Conservation (phyloP, 352 stramenopile species). For the Globisporangium splendens region DNA sequence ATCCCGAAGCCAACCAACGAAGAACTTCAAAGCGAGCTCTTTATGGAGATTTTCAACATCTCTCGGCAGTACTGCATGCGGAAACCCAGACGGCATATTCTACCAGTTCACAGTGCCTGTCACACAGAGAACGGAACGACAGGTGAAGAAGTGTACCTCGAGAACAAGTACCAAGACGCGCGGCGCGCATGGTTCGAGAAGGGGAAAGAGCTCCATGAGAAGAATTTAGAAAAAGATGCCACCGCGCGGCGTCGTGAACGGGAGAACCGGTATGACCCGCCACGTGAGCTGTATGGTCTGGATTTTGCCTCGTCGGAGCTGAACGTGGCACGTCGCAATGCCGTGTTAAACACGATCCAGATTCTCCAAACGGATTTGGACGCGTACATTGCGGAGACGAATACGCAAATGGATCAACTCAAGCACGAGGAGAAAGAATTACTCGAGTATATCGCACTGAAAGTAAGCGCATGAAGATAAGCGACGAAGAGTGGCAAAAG, state of each 20-base stretch:
- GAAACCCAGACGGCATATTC: conserved; percentile 54
- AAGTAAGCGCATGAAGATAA: conserved; percentile 75
- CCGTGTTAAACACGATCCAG: conserved; percentile 40
- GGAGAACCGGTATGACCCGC: conserved; percentile 42
- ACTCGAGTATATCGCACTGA: conserved; percentile 71
- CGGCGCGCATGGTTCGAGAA: conserved; percentile 36
- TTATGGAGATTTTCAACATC: conserved; percentile 72
- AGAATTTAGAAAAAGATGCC: conserved; percentile 28
- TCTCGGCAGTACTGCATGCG: conserved; percentile 75
- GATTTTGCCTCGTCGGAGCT: conserved; percentile 64
- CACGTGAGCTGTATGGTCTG: conserved; percentile 42
- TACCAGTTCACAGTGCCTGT: conserved; percentile 17
- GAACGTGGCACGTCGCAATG: conserved; percentile 61
- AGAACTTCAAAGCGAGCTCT: conserved; percentile 54
- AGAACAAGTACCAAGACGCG: conserved; percentile 60
- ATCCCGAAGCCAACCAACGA: conserved; percentile 48
- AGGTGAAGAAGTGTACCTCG: conserved; percentile 59
- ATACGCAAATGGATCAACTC: conserved; percentile 53
- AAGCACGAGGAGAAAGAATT: conserved; percentile 64
- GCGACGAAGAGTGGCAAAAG: conserved; percentile 78
- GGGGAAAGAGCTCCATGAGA: conserved; percentile 35
- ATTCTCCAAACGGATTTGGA: conserved; percentile 56
- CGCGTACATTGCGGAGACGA: conserved; percentile 56
- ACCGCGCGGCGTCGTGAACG: conserved; percentile 20
- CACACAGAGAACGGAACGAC: conserved; percentile 15